phyloP scores from a whole-genome alignment of 257 asterid species.

The Eustoma russellianum region DNA sequence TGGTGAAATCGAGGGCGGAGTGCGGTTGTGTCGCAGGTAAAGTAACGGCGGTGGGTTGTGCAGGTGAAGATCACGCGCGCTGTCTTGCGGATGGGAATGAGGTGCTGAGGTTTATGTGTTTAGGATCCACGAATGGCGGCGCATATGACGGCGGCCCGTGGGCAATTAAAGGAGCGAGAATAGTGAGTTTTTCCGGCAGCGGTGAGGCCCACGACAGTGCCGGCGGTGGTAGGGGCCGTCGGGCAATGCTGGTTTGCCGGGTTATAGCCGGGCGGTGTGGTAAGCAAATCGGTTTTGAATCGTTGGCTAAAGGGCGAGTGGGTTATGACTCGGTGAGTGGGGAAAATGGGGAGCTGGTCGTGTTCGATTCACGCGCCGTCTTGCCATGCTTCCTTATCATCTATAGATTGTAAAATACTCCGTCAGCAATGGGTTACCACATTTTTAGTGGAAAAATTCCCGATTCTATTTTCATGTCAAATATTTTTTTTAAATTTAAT shows the following conservation, averaged over 20 bases:
- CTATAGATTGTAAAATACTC: conserved; percentile 54
- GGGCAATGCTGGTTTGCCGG: conserved; percentile 89
- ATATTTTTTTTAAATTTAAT: too few species aligned
- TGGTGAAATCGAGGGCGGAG: conserved; percentile 39
- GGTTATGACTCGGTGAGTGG: conserved; percentile 74
- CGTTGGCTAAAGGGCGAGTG: conserved; percentile 25
- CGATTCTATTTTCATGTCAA: too few species aligned
- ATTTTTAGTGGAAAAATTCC: too few species aligned
- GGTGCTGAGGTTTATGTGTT: conserved; percentile 73
- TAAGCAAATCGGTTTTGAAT: conserved; percentile 32
- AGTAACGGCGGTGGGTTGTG: conserved; percentile 8
- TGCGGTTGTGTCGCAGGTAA: too few species aligned
- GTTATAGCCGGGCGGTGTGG: conserved; percentile 81
- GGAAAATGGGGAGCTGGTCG: conserved; percentile 60
- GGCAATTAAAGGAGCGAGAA: conserved; percentile 47
- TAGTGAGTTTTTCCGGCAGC: conserved; percentile 65
- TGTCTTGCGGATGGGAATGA: conserved; percentile 94
- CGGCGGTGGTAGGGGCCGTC: conserved; percentile 74
- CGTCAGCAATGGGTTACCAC: not conserved
- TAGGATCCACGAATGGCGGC: conserved; percentile 55
- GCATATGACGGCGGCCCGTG: conserved; percentile 69
- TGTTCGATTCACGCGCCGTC: conserved; percentile 80
- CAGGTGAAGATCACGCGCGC: conserved; percentile 62
- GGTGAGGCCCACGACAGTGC: conserved; percentile 71
- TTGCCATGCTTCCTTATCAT: conserved; percentile 83